These are phyloP conservation scores for Camellia sinensis DNA, from an alignment of 148 eudicot genomes.

Conservation along the genomic window DNA sequence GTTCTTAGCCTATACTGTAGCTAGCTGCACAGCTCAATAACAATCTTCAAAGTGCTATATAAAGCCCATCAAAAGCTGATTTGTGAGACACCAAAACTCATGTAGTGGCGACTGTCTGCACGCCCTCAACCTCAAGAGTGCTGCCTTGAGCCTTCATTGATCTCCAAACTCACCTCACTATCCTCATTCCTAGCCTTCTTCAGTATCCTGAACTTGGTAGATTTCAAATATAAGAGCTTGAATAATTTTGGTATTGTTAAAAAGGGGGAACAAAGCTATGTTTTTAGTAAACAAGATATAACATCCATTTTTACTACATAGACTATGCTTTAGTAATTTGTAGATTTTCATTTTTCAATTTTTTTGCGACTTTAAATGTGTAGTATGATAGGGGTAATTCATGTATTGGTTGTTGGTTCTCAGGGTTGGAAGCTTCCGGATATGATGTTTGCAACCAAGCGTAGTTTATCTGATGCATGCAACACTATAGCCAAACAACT, in stretches of 20 bases:
- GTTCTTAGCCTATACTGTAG: too few relatives aligned
- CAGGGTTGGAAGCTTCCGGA: constrained; percentile 94
- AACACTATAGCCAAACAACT: constrained; percentile 57
- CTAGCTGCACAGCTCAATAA: too few relatives aligned
- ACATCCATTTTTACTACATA: background rate
- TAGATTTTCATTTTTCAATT: background rate
- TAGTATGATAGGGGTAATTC: background rate
- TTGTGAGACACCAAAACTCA: too few relatives aligned
- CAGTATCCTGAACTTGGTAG: background rate
- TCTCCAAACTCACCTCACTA: background rate
- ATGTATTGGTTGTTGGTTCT: constrained; percentile 17
- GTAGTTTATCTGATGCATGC: constrained; percentile 76
- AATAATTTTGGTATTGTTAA: background rate
- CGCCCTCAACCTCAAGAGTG: too few relatives aligned
- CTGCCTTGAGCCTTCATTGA: background rate
- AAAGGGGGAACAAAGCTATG: background rate
- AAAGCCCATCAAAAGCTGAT: too few relatives aligned
- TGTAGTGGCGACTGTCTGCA: too few relatives aligned
- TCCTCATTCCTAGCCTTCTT: background rate
- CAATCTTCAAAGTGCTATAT: too few relatives aligned
- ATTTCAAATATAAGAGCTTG: background rate
- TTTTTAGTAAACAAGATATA: background rate
- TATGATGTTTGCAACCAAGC: constrained; percentile 83
- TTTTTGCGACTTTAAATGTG: background rate
- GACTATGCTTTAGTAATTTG: background rate